phyloP scores from a whole-genome alignment of 164 flowering plant species.

The Piper longum region DNA sequence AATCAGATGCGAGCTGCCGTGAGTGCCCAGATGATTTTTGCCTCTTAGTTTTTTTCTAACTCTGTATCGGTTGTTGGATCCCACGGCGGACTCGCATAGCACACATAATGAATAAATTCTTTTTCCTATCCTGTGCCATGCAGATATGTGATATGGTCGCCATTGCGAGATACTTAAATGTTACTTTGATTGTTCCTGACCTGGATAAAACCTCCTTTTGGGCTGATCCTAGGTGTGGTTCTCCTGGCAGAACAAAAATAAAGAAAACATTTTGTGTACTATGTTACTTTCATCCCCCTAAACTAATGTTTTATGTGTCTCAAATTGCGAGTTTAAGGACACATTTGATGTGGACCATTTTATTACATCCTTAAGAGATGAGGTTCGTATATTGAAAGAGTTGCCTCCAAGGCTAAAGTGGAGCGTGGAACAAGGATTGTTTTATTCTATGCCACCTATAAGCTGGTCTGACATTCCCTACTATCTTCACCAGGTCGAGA shows the following conservation, averaged over 20 bases:
- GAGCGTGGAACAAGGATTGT: constrained; percentile 46
- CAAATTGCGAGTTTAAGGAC: constrained; percentile 72
- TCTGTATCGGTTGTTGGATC: too few species aligned
- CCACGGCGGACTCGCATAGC: too few species aligned
- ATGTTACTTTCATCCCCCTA: neutral
- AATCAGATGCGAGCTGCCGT: constrained; percentile 41
- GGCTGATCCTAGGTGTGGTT: constrained; percentile 15
- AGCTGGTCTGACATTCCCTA: constrained; percentile 89
- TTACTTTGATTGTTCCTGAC: constrained; percentile 27
- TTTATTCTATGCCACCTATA: constrained; percentile 63
- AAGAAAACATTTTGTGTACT: neutral
- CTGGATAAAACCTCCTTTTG: too few species aligned
- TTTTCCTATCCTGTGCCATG: neutral
- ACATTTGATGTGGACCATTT: constrained; percentile 18
- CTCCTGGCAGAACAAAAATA: constrained; percentile 24
- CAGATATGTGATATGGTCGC: constrained; percentile 99
- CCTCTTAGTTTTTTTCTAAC: too few species aligned
- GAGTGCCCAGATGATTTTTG: constrained; percentile 2
- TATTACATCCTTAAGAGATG: constrained; percentile 76
- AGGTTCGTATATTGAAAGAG: constrained; percentile 69
- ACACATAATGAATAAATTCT: too few species aligned
- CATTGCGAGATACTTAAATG: constrained; percentile 78
- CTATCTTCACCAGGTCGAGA: constrained; percentile 48
- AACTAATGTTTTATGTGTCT: constrained; percentile 1
- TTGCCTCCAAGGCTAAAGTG: constrained; percentile 68